Conservation (phyloP, 148 eudicot species). For the Fallopia convolvulus region DNA sequence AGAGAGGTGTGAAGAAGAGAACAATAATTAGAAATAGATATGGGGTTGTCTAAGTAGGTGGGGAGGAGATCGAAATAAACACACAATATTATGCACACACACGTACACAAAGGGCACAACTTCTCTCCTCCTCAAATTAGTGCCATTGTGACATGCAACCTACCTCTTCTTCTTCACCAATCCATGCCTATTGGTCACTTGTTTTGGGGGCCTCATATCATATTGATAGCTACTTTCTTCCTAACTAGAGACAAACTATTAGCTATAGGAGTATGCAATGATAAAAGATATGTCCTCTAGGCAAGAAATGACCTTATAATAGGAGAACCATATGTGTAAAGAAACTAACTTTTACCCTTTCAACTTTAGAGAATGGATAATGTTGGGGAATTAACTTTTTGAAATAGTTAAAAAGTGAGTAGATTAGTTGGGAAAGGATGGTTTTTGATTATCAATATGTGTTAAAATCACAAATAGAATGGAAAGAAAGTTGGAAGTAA, state of each 20-base stretch:
- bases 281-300: neutral
- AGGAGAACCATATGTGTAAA: no score
- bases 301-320: neutral
- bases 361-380: no score
- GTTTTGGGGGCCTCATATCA: constrained; percentile 12
- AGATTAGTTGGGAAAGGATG: no score
- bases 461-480: no score
- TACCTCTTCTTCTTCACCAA: neutral
- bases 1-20: neutral
- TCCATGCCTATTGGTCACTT: neutral
- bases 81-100: neutral
- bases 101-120: constrained; percentile 1
- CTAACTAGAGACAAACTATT: neutral
- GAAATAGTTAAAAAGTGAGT: no score
- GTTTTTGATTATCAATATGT: no score
- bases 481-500: no score
- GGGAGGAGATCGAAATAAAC: neutral
- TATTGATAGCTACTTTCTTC: neutral
- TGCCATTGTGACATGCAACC: constrained; percentile 2
- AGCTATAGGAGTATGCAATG: neutral
- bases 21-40: neutral
- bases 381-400: no score
- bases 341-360: no score
- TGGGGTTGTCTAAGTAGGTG: constrained; percentile 1
- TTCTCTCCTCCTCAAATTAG: neutral